Percentiles rank a stretch among this genome's conserved stretches.
Evolutionary conservation across 768 basidiomycete species (phyloP).

Genomic region (Calvatia gigantea): DNA sequence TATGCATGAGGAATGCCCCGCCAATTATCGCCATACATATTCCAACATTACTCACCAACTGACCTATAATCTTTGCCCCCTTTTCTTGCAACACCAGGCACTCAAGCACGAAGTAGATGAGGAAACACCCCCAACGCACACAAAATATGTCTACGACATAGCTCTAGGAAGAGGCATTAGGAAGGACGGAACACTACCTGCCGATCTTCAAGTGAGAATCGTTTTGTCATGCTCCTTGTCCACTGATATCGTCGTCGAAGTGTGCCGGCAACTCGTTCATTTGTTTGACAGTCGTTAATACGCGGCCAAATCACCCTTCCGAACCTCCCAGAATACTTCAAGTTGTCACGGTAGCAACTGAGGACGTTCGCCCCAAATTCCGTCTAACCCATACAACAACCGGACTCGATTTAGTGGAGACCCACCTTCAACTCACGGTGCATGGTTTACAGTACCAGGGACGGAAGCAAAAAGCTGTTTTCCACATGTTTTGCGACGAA

Average conservation of each 20-base stretch:
- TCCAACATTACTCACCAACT: conserved; percentile 1
- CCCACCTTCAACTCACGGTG: conserved; percentile 25
- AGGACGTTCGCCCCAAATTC: conserved; percentile 16
- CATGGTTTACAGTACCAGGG: conserved; percentile 27
- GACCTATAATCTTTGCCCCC: conserved; percentile 25
- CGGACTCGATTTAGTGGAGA: conserved; percentile 12
- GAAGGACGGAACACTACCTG: conserved; percentile 26
- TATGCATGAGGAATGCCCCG: background rate
- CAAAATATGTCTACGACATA: conserved; percentile 25
- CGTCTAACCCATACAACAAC: conserved; percentile 13
- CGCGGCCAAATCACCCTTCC: conserved; percentile 28
- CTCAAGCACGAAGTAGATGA: conserved; percentile 15
- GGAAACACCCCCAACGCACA: conserved; percentile 29
- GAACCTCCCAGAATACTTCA: conserved; percentile 31
- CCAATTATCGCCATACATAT: background rate
- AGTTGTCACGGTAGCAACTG: conserved; percentile 28
- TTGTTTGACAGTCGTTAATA: conserved; percentile 27
- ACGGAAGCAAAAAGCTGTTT: conserved; percentile 26
- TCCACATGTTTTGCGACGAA: conserved; percentile 27
- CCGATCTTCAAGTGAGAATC: conserved; percentile 25
- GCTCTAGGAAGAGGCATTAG: conserved; percentile 19
- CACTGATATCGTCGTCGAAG: conserved; percentile 22
- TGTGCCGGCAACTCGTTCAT: conserved; percentile 30
- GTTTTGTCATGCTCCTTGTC: too few species aligned
- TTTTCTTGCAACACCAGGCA: conserved; percentile 13